Base-by-base conservation (phyloP, 1,139 yeast species). In the Suhomyces panamericanus region DNA sequence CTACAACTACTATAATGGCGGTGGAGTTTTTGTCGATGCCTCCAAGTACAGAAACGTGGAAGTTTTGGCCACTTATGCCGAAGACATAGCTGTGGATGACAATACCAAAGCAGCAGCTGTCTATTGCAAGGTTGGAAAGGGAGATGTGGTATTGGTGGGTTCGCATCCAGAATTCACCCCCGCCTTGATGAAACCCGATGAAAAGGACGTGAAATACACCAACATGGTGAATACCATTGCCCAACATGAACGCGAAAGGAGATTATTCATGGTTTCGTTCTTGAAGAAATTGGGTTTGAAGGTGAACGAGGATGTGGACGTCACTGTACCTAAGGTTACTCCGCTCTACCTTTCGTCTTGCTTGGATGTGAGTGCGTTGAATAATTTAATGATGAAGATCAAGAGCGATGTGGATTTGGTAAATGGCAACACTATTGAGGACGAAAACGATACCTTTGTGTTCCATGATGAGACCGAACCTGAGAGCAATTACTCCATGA, bases 121-220 rank as follows among this genome's bases (percentile, higher is more conserved):
- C 2, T 68, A 78, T 47, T 78, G 89, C 55, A 70, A 73, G 13
- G 78, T 82, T 3, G 96, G 96, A 1, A 71, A 76, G 39, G 99
- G 99, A 2, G 71, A 69, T 32, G 96, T 84, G 0, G 63, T 93
- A 3, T 71, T 93, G n/a, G 73, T 86, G 3, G 98, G 98, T 0
- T 77, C 90, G 0, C 99, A 95, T 63, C 96, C 97, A 0, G 99
- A 95, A 63, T 89, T 84, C 58, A 73, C 82, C 1, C 83, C 90
- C 0, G 69, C 70, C 10, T 54, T 81, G 16, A 60, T 86, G 64
- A 67, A 67, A 43, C 57, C 63, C 0, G 43, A 47, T 4, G 54
- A 52, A 1, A 65, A 63, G 12, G 57, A 54, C 29, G 61, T 56
- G n/a, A 35, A 33, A 13, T 73, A 73, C 42, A 54, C 62, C 1